Percentiles rank a stretch among this genome's conserved stretches.
Evolutionary conservation across 208 protist species (phyloP).

Genomic region (Endotrypanum monterogeii): DNA sequence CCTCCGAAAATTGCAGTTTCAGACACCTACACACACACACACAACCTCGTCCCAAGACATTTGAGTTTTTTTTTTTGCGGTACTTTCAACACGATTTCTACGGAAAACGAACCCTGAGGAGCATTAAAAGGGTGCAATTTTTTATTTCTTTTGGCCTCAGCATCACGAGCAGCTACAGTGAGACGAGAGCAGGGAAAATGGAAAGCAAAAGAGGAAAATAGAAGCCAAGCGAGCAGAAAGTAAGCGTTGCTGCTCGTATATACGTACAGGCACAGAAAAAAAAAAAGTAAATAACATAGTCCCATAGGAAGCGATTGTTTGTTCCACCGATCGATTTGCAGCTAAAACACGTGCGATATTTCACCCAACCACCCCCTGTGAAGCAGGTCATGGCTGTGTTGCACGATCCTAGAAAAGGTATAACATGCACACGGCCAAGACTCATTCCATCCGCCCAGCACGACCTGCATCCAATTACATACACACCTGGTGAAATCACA

Average conservation of each 20-base stretch:
- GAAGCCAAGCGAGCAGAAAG: no score
- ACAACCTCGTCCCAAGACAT: background rate
- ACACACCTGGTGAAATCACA: no score
- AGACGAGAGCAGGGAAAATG: background rate
- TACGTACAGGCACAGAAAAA: background rate
- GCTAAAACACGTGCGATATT: no score
- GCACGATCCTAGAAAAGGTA: background rate
- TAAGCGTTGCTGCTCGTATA: background rate
- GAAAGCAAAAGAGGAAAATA: background rate
- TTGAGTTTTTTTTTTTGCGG: background rate
- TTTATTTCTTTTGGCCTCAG: background rate
- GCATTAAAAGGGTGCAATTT: background rate
- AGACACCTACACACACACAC: background rate
- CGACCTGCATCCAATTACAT: no score
- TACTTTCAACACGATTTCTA: background rate
- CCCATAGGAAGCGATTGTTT: no score
- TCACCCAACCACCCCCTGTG: no score
- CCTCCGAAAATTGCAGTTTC: background rate
- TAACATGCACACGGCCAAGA: background rate
- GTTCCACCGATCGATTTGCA: no score
- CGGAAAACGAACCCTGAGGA: background rate
- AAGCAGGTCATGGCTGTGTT: background rate
- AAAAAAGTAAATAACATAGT: no score
- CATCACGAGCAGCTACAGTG: background rate
- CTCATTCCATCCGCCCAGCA: no score